Conservation (phyloP, 768 basidiomycete genomes). For the Peribolospora baueri region DNA sequence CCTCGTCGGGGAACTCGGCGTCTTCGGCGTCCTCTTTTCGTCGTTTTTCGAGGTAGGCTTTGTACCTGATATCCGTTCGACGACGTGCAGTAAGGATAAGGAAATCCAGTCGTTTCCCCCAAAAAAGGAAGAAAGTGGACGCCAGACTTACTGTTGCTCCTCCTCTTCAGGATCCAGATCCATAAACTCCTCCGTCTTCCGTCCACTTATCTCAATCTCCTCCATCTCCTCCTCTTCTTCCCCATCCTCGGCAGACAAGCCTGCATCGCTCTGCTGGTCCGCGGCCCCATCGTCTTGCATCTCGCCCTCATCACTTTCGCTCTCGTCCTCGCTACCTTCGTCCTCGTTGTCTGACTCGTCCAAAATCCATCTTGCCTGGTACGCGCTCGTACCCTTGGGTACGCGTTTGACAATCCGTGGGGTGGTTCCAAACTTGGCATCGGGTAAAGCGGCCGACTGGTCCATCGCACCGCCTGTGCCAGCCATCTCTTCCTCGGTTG, state of each 20-base stretch:
- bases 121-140: not conserved
- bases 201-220: conserved; percentile 24
- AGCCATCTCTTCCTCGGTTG: conserved; percentile 81
- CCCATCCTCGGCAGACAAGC: conserved; percentile 10
- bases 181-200: conserved; percentile 35
- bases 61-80: conserved; percentile 10
- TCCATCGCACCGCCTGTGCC: conserved; percentile 23
- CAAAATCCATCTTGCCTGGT: conserved; percentile 89
- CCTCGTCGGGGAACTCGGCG: conserved; percentile 75
- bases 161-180: conserved; percentile 69
- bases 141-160: conserved; percentile 43
- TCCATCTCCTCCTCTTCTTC: conserved; percentile 26
- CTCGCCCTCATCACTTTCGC: conserved; percentile 18
- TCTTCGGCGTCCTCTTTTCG: conserved; percentile 49
- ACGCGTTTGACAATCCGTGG: conserved; percentile 56
- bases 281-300: conserved; percentile 14
- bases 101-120: not conserved
- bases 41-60: conserved; percentile 17
- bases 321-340: conserved; percentile 25
- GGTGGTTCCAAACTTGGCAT: conserved; percentile 32
- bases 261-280: conserved; percentile 16
- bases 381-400: conserved; percentile 87
- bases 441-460: conserved; percentile 10
- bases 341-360: conserved; percentile 44
- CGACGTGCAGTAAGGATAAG: not conserved